Base-by-base conservation (phyloP, 345 rosid species). In the Abelmoschus esculentus region DNA sequence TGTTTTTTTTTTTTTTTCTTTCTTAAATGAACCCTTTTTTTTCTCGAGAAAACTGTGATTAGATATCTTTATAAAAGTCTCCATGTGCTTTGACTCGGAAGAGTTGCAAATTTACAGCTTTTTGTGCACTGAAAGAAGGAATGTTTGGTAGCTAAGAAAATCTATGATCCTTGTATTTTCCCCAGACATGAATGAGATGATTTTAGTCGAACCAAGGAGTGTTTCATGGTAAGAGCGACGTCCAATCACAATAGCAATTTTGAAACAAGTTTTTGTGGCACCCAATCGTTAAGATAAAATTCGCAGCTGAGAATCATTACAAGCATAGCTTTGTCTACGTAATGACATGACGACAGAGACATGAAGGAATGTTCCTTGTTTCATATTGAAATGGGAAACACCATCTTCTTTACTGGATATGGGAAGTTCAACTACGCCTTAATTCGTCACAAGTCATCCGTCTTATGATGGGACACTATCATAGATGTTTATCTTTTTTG, bases 251-350 rank as follows among this genome's bases (percentile, higher is more conserved):
- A 65, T 42, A 26, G 47, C 3, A 59, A 70, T 18, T 53, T 42
- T 19, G 5, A 50, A 15, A 50, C 14, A 11, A 9, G 6, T 19
- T 70, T 31, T 62, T 47, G 66, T 31, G 11, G 75, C 34, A 62
- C 38, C 75, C 67, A 65, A 63, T 29, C 53, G 17, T 75, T 40
- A 26, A 5, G 0, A 32, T 19, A 47, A 22, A 71, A 63, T 55
- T 73, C 66, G 71, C 65, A 14, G 2, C 32, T 36, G 18, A 71
- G 76, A 74, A 79, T 80, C 81, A 73, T 75, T 75, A 42, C 8
- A 18, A 56, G 75, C 78, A 77, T 75, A 54, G 26, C 15, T 69
- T 28, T 28, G 34, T 57, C 61, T 60, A 60, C 42, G 22, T 60
- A 60, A 61, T 61, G 47, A 1, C 26, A 32, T 55, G 62, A 72